Percentiles rank a stretch among this genome's conserved stretches.
These are phyloP conservation scores for Nitzschia sp. DNA, from an alignment of 108 stramenopile genomes.

Conservation along the genomic window DNA sequence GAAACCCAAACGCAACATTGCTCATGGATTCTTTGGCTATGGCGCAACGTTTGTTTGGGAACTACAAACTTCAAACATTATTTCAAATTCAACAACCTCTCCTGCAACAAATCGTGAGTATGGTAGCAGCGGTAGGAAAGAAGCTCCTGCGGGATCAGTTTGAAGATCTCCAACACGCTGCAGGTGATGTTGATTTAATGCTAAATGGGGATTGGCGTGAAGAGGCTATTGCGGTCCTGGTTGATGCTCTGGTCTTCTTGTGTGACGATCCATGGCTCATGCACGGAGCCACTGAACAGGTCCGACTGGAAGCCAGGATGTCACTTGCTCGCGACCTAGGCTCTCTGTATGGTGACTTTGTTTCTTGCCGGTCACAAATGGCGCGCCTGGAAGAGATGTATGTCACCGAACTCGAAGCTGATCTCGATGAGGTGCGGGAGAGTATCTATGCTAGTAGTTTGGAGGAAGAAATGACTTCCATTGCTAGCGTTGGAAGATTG, in stretches of 20 bases:
- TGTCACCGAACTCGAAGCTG: conserved; percentile 51
- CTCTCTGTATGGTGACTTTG: conserved; percentile 66
- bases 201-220: conserved; percentile 70
- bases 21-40: conserved; percentile 54
- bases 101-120: conserved; percentile 49
- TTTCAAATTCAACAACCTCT: conserved; percentile 42
- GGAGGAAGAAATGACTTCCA: conserved; percentile 77
- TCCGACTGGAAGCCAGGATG: conserved; percentile 36
- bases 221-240: conserved; percentile 57
- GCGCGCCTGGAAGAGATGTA: conserved; percentile 77
- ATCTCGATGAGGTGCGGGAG: conserved; percentile 82
- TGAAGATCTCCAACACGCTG: conserved; percentile 51
- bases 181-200: conserved; percentile 73
- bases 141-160: conserved; percentile 61
- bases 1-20: conserved; percentile 15
- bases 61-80: conserved; percentile 50
- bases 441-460: conserved; percentile 63
- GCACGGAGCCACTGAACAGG: conserved; percentile 53
- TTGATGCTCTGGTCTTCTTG: conserved; percentile 69
- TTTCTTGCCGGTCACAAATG: conserved; percentile 65
- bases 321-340: conserved; percentile 56
- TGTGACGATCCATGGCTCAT: conserved; percentile 78
- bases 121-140: conserved; percentile 50
- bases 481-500: conserved; percentile 64
- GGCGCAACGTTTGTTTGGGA: conserved; percentile 62